Percentiles rank a stretch among this genome's conserved stretches.
These are phyloP conservation scores for Sphaerulina vaccinii DNA, from an alignment of 2,329 filamentous ascomycete genomes.

Conservation along the genomic window DNA sequence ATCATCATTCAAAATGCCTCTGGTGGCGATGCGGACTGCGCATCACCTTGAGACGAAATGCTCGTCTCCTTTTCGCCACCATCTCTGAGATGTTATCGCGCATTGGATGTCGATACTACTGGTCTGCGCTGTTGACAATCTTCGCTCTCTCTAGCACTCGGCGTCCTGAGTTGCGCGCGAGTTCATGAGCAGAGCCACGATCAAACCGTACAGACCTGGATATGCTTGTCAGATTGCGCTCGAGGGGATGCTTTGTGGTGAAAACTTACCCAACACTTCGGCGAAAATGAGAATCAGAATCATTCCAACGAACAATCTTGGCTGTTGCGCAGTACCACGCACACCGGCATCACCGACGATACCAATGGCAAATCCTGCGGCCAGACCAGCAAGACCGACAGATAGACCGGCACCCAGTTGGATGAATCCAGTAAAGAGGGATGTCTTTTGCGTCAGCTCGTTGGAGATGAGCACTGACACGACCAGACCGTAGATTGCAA, in stretches of 20 bases:
- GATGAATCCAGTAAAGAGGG: slow-evolving; percentile 54
- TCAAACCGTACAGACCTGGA: slow-evolving; percentile 94
- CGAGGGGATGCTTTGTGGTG: background rate
- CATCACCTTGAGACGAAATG: slow-evolving; percentile 3
- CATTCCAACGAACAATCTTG: slow-evolving; percentile 91
- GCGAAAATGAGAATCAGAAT: slow-evolving; percentile 99
- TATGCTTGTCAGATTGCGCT: slow-evolving; percentile 18
- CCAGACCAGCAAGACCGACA: slow-evolving; percentile 45
- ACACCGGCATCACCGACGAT: slow-evolving; percentile 78
- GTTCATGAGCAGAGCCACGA: slow-evolving; percentile 99
- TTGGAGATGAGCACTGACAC: slow-evolving; percentile 56
- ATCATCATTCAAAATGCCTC: slow-evolving; percentile 15
- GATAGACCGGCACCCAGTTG: slow-evolving; percentile 54
- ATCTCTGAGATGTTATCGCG: slow-evolving; percentile 11
- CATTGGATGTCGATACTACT: slow-evolving; percentile 28
- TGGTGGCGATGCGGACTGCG: slow-evolving; percentile 3
- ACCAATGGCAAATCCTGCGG: slow-evolving; percentile 50
- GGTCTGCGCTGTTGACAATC: slow-evolving; percentile 47
- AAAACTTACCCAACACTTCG: slow-evolving; percentile 83
- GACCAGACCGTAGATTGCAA: slow-evolving; percentile 78
- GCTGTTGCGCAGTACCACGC: slow-evolving; percentile 79
- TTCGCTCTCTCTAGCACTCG: slow-evolving; percentile 61
- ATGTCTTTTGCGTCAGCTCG: slow-evolving; percentile 48
- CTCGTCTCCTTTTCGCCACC: background rate
- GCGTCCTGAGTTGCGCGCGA: slow-evolving; percentile 65